Conservation (phyloP, 1,284 basidiomycete species). For the Marasmius fiardii region DNA sequence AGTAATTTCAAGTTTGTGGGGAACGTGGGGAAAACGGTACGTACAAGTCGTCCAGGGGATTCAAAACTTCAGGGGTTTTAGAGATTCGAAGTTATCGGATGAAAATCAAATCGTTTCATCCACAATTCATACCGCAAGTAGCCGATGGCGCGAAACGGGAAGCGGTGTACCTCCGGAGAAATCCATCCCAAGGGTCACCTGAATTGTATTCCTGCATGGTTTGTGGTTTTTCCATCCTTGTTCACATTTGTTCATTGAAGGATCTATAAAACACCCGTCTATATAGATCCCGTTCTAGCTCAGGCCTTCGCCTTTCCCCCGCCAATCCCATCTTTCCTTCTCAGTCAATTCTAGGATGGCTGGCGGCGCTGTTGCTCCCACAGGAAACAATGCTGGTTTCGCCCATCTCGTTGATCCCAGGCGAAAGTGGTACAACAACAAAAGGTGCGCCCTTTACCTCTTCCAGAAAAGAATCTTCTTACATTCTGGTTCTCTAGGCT, state of each 20-base stretch:
- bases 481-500: constrained; percentile 35
- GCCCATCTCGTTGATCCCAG: constrained; percentile 59
- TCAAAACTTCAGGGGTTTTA: too few relatives aligned
- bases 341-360: constrained; percentile 30
- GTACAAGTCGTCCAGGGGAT: too few relatives aligned
- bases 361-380: constrained; percentile 48
- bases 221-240: too few relatives aligned
- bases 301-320: constrained; percentile 22
- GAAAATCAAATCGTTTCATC: too few relatives aligned
- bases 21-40: too few relatives aligned
- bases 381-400: constrained; percentile 36
- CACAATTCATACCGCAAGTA: not conserved
- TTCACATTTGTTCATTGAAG: too few relatives aligned
- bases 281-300: constrained; percentile 2
- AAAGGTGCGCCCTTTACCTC: constrained; percentile 37
- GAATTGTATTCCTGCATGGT: constrained; percentile 21
- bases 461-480: not conserved
- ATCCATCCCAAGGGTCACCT: constrained; percentile 26
- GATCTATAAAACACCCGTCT: not conserved
- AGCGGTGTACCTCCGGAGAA: constrained; percentile 45
- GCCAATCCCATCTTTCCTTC: constrained; percentile 26
- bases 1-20: too few relatives aligned
- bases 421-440: constrained; percentile 72
- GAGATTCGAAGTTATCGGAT: too few relatives aligned
- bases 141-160: not conserved